Base-by-base conservation (phyloP, 2,329 filamentous ascomycete species). In the Fusarium sp. region DNA sequence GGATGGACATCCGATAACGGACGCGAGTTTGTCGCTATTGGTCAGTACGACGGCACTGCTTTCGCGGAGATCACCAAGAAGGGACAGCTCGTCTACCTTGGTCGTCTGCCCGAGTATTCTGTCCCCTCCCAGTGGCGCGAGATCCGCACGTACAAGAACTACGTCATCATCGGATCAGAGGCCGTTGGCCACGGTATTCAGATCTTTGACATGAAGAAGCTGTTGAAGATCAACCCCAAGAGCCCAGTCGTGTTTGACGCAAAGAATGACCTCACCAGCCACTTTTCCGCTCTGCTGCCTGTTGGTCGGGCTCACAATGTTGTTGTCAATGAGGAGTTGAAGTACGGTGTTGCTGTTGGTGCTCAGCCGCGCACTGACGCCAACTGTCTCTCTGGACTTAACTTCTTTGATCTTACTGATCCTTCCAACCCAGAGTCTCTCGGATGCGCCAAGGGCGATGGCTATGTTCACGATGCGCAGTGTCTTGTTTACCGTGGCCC, bases 401-500 rank as follows among this genome's bases (percentile, higher is more conserved):
- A 88, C 78, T 89, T 89, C 79, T 87, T 91, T 66, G 87, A 90
- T 77, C 83, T 91, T 26, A 84, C 83, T 1, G 84, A 90, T 66
- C 87, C 88, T 2, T 78, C 85, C 6, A 87, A 88, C 36, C 89
- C 89, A 0, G 85, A 81, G 28, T 85, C 82, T 26, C 84, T 87
- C 17, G 89, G 89, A 15, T 90, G 88, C 68, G 87, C 86, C 14
- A 82, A 82, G 18, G 79, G 83, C 4, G 89, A 90, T 62, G 88
- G 89, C 3, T 90, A 90, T 59, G 88, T 90, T 5, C 89, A 90
- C 74, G 89, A 91, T 67, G 89, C 89, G 1, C 88, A 90, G 76
- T 90, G 88, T 68, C 79, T 90, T 32, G 84, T 87, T 36, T 89
- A 89, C 73, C 84, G 82, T 13, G 88, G 88, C 1, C 87, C 88